phyloP scores from a whole-genome alignment of 139 green algal genomes.

The Pleodorina starrii region DNA sequence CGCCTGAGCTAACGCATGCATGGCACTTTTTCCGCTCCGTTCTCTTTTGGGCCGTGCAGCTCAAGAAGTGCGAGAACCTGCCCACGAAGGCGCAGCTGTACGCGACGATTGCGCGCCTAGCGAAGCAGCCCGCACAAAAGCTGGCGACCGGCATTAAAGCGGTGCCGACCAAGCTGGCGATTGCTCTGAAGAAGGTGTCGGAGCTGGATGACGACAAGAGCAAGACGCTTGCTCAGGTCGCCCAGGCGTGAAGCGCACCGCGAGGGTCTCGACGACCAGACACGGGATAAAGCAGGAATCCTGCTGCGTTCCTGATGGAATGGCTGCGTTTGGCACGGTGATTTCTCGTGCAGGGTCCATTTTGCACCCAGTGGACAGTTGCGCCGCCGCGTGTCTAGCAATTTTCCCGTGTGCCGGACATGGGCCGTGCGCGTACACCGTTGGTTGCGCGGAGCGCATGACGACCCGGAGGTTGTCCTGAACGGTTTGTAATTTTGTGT shows the following conservation, averaged over 20 bases:
- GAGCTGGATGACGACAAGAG: conserved; percentile 69
- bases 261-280: too few species aligned
- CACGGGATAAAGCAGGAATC: too few species aligned
- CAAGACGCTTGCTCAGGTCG: conserved; percentile 56
- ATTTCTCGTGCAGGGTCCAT: too few species aligned
- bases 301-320: too few species aligned
- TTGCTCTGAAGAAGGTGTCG: conserved; percentile 60
- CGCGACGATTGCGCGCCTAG: conserved; percentile 82
- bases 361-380: too few species aligned
- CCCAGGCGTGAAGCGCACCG: conserved; percentile 51
- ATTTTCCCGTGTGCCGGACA: neutral
- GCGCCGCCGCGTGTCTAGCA: neutral
- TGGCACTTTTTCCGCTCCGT: neutral
- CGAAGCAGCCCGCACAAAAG: conserved; percentile 91
- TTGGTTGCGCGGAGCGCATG: too few species aligned
- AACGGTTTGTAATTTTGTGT: too few species aligned
- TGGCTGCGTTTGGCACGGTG: too few species aligned
- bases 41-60: conserved; percentile 49
- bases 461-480: too few species aligned
- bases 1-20: too few species aligned
- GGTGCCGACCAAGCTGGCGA: conserved; percentile 63
- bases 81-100: conserved; percentile 92
- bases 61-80: conserved; percentile 89
- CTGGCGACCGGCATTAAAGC: conserved; percentile 65
- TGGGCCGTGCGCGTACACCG: neutral